These are phyloP conservation scores for Miscanthus sacchariflorus DNA, from an alignment of 202 grass and related monocot genomes.

Conservation along the genomic window DNA sequence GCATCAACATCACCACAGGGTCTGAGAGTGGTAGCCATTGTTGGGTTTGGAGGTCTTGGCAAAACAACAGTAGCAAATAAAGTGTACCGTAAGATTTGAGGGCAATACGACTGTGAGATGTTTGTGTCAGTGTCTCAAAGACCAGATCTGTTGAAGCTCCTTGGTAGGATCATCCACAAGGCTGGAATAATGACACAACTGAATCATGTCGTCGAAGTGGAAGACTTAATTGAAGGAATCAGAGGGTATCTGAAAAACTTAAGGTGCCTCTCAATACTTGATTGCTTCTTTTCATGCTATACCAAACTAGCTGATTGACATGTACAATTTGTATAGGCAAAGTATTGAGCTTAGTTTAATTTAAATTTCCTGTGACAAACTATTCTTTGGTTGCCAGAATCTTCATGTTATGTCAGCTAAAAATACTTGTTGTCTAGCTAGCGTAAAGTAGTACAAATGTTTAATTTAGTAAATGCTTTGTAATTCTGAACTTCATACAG, in stretches of 20 bases:
- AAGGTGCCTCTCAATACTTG: not conserved
- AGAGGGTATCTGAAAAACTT: not conserved
- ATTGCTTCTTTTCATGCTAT: not conserved
- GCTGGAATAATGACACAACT: not conserved
- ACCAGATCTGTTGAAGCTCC: not conserved
- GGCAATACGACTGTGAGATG: not conserved
- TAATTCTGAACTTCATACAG: too few species aligned
- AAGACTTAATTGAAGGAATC: not conserved
- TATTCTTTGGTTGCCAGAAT: not conserved
- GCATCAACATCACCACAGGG: not conserved
- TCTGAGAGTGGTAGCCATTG: not conserved
- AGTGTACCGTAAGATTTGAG: not conserved
- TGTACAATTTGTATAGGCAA: too few species aligned
- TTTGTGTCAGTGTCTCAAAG: slow-evolving; percentile 1
- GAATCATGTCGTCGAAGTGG: not conserved
- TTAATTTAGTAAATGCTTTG: not conserved
- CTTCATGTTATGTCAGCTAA: not conserved
- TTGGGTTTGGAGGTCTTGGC: not conserved
- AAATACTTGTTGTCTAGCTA: not conserved
- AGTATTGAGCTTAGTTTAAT: not conserved
- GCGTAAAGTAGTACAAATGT: not conserved
- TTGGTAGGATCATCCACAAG: not conserved
- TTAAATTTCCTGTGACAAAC: not conserved
- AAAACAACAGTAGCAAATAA: not conserved
- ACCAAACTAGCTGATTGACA: not conserved